Evolutionary conservation across 352 stramenopile genomes (phyloP).

Genomic region (Globisporangium yorkense): DNA sequence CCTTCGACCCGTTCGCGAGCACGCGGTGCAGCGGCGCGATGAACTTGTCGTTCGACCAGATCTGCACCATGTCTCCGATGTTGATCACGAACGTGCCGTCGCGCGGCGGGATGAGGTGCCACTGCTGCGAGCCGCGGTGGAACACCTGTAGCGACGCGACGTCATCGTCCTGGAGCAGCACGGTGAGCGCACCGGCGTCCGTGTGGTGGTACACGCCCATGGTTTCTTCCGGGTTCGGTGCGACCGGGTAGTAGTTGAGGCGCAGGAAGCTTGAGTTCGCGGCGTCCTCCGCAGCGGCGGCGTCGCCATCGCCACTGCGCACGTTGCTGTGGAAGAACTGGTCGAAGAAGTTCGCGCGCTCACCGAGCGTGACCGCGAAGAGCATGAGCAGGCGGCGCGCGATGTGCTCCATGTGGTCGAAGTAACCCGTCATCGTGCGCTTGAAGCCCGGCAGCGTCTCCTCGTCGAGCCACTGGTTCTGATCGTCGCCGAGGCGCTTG

Average conservation of each 20-base stretch:
- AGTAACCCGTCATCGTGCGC: conserved; percentile 25
- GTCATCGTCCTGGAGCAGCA: conserved; percentile 41
- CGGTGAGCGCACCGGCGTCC: conserved; percentile 37
- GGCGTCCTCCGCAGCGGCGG: conserved; percentile 66
- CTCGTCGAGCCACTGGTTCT: conserved; percentile 80
- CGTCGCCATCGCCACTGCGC: too few species aligned
- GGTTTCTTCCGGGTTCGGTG: conserved; percentile 18
- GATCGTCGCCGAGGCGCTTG: conserved; percentile 75
- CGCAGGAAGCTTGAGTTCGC: conserved; percentile 86
- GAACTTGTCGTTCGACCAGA: conserved; percentile 48
- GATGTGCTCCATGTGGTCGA: conserved; percentile 25
- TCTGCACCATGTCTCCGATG: conserved; percentile 48
- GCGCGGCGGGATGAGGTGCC: conserved; percentile 29
- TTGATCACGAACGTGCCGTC: conserved; percentile 47
- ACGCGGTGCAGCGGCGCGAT: conserved; percentile 40
- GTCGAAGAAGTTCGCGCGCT: conserved; percentile 24
- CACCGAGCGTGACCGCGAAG: conserved; percentile 27
- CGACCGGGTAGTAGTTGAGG: conserved; percentile 88
- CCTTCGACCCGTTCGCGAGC: conserved; percentile 12
- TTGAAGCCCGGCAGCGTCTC: conserved; percentile 54
- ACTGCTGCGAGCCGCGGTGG: conserved; percentile 27
- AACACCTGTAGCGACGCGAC: conserved; percentile 43
- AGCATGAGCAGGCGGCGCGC: conserved; percentile 26
- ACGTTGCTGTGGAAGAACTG: conserved; percentile 23
- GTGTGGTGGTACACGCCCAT: conserved; percentile 49